These are phyloP conservation scores for Talaromyces ruber DNA, from an alignment of 495 filamentous ascomycete genomes.

Conservation along the genomic window DNA sequence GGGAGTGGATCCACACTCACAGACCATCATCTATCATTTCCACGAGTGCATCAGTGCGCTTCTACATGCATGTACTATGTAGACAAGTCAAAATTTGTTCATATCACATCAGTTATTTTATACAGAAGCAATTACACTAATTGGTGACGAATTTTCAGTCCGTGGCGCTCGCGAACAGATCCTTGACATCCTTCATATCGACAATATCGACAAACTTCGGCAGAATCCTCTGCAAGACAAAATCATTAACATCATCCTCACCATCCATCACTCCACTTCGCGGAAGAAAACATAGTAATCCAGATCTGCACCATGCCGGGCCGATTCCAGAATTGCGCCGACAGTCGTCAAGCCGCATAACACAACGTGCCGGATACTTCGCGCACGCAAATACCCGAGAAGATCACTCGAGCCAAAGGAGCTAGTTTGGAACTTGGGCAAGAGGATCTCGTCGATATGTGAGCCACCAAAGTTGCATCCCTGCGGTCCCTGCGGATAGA, in stretches of 20 bases:
- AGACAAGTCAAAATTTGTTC: not conserved
- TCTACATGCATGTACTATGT: not conserved
- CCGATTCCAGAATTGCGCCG: slow-evolving; percentile 1
- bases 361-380: slow-evolving; percentile 2
- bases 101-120: not conserved
- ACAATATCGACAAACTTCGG: slow-evolving; percentile 4
- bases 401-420: slow-evolving; percentile 4
- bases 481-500: not conserved
- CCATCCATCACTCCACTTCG: slow-evolving; percentile 2
- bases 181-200: not conserved
- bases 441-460: not conserved
- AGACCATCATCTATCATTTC: not conserved
- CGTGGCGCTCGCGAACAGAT: not conserved
- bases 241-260: slow-evolving; percentile 1
- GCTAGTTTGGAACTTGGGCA: slow-evolving; percentile 5
- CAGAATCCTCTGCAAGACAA: not conserved
- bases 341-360: slow-evolving; percentile 1
- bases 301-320: slow-evolving; percentile 3
- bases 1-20: not conserved
- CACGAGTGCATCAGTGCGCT: not conserved
- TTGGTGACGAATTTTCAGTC: not conserved
- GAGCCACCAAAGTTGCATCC: slow-evolving; percentile 2
- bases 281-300: slow-evolving; percentile 2
- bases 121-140: not conserved
- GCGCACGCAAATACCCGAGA: slow-evolving; percentile 1